Base-by-base conservation (phyloP, 2,329 filamentous ascomycete genomes). In the Atkinsonella texensis region DNA sequence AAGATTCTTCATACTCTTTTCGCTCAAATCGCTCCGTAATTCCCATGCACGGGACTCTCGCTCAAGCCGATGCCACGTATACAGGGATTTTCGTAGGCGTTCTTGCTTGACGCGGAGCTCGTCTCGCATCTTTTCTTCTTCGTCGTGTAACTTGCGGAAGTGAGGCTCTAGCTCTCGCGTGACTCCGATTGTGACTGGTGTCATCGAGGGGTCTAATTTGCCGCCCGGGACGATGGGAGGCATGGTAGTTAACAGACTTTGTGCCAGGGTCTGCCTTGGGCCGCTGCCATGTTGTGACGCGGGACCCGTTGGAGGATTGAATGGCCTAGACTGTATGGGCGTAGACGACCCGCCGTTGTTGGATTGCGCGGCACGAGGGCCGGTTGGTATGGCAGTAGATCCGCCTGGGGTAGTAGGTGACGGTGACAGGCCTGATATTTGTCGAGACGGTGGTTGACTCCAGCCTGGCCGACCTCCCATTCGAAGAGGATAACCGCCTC, bases 291-390 rank as follows among this genome's bases (percentile, higher is more conserved):
- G 67, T 54, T 68, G 66, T n/a, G 65, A 61, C 17, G 68, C 66
- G n/a, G 77, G 77, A 3, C 77, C 77, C 1, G 77, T 80, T 3
- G 76, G 77, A 2, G 77, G 77, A 56, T 80, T 80, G 62, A 81
- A 80, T 0, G 75, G 70, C 15, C 68, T 63, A 23, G 60, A 54
- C 69, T 76, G 55, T 60, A 65, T 52, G 61, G 73, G 67, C 3
- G 70, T 70, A 9, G 70, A 64, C 9, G 70, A 60, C 18, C 68
- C 65, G 32, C 58, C 59, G 57, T 48, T 65, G 64, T 50, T 66
- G 52, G 57, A 62, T 42, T 56, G 64, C 58, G 55, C 57, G 12
- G 56, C 63, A 46, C 74, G 67, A 10, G 74, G 75, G 2, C 75
- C 75, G 0, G 74, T 78, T 2, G 75, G 75, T 38, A 77, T 74